Evolutionary conservation across 2,329 filamentous ascomycete genomes (phyloP).

Genomic region (Neofusicoccum ribis): DNA sequence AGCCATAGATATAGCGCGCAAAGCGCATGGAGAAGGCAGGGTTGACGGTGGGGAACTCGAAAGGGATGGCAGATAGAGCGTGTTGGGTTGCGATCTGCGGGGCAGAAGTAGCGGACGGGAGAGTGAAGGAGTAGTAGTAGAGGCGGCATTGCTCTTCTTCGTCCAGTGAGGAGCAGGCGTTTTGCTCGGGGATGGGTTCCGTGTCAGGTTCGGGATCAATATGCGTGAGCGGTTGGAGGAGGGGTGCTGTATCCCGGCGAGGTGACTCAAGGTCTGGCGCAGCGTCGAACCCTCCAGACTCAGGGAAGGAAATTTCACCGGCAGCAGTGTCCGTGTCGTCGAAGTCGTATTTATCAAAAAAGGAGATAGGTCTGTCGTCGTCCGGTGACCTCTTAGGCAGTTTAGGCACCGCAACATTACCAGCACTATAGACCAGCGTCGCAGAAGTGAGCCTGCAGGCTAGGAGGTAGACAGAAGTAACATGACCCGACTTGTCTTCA

Average conservation of each 20-base stretch:
- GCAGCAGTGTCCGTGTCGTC: slow-evolving; percentile 29
- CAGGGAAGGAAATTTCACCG: neutral
- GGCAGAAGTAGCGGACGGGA: slow-evolving; percentile 48
- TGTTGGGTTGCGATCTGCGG: slow-evolving; percentile 67
- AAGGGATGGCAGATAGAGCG: slow-evolving; percentile 63
- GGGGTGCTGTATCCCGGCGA: slow-evolving; percentile 23
- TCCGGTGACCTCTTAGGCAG: slow-evolving; percentile 23
- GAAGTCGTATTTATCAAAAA: slow-evolving; percentile 46
- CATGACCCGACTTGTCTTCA: slow-evolving; percentile 30
- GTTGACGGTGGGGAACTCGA: slow-evolving; percentile 66
- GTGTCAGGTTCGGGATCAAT: neutral
- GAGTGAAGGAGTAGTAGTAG: slow-evolving; percentile 66
- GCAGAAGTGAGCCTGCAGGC: slow-evolving; percentile 68
- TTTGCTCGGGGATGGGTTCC: neutral
- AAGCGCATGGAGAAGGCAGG: slow-evolving; percentile 57
- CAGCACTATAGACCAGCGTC: slow-evolving; percentile 64
- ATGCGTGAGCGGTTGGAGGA: neutral
- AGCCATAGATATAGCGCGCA: slow-evolving; percentile 67
- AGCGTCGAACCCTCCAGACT: slow-evolving; percentile 28
- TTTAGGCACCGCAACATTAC: slow-evolving; percentile 59
- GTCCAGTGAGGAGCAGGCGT: neutral
- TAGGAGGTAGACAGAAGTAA: slow-evolving; percentile 60
- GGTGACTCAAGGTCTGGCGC: slow-evolving; percentile 24
- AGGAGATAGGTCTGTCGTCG: slow-evolving; percentile 42
- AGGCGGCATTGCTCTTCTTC: slow-evolving; percentile 68